Base-by-base conservation (phyloP, 495 filamentous ascomycete species). In the Hypoxylon subgilvum region DNA sequence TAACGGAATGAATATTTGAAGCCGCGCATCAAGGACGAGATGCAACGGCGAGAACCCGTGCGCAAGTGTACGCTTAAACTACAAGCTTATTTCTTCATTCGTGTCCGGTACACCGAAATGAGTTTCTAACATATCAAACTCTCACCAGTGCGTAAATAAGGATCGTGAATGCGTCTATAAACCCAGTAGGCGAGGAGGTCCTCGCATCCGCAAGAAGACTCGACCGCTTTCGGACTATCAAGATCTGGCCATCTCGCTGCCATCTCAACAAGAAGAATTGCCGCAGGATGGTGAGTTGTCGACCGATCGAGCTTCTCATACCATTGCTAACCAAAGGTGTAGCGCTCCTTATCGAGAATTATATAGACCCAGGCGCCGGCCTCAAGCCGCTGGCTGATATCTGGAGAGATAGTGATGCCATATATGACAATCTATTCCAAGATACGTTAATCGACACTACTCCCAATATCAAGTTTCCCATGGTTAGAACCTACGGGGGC, bases 41-140 rank as follows among this genome's bases (percentile, higher is more conserved):
- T 86, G 83, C 67, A 80, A 82, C 66, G 82, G 82, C 32, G 77
- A 82, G 52, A 74, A 77, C 57, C 78, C 79, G 21, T 85, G 81
- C 63, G 71, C 75, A 18, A 85, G 80, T 69, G 82, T 85, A 77
- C 49, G 78, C 75, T 27, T 49, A 57, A 53, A 31, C 58, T 39
- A 3, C 13, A 23, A 25, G 25, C 18, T 25, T 38, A 18, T 34
- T 36, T 51, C 25, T 13, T 45, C n/a, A 13, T 4, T 19, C 32
- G 17, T 31, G n/a, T 60, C 34, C 28, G n/a, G 5, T 34, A 30
- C 2, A 7, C 14, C 27, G 2, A n/a, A 41, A 6, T 40, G 19
- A 40, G 10, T 32, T 31, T 49, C 52, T 63, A 48, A 57, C 40
- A 31, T n/a, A 12, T 38, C 34, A 14, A 52, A 46, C 35, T 6